Evolutionary conservation across 1,284 basidiomycete species (phyloP).

Genomic region (Bjerkandera adusta): DNA sequence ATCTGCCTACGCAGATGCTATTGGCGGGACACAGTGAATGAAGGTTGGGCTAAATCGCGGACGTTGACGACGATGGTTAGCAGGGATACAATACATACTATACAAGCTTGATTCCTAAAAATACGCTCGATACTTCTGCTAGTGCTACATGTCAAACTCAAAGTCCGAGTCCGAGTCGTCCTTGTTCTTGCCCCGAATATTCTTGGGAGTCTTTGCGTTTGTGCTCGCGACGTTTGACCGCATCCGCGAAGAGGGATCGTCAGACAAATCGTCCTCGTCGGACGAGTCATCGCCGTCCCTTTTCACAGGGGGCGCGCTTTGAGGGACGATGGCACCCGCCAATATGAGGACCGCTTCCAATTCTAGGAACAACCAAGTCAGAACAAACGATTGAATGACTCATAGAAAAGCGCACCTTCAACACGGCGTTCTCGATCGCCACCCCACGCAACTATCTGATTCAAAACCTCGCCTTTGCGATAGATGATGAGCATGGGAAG

Average conservation of each 20-base stretch:
- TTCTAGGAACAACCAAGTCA: too few relatives aligned
- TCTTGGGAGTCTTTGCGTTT: constrained; percentile 53
- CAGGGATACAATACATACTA: too few relatives aligned
- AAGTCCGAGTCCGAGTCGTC: constrained; percentile 58
- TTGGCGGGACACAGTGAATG: too few relatives aligned
- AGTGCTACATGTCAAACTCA: constrained; percentile 55
- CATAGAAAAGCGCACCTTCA: constrained; percentile 58
- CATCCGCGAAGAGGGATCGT: constrained; percentile 45
- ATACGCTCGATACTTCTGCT: too few relatives aligned
- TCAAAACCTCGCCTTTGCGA: constrained; percentile 84
- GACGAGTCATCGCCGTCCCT: constrained; percentile 34
- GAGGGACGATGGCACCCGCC: constrained; percentile 56
- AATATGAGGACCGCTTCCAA: constrained; percentile 66
- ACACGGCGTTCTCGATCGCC: constrained; percentile 72
- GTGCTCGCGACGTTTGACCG: constrained; percentile 55
- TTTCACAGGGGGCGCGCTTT: constrained; percentile 33
- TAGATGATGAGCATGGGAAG: constrained; percentile 94
- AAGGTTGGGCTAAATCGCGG: too few relatives aligned
- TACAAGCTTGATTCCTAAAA: too few relatives aligned
- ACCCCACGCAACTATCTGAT: constrained; percentile 86
- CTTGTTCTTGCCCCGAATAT: constrained; percentile 48
- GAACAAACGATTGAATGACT: constrained; percentile 3
- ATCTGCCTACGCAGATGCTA: too few relatives aligned
- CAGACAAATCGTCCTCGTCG: constrained; percentile 45
- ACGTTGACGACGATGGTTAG: too few relatives aligned